These are phyloP conservation scores for Aspergillus jensenii DNA, from an alignment of 2,329 filamentous ascomycete species.

Conservation along the genomic window DNA sequence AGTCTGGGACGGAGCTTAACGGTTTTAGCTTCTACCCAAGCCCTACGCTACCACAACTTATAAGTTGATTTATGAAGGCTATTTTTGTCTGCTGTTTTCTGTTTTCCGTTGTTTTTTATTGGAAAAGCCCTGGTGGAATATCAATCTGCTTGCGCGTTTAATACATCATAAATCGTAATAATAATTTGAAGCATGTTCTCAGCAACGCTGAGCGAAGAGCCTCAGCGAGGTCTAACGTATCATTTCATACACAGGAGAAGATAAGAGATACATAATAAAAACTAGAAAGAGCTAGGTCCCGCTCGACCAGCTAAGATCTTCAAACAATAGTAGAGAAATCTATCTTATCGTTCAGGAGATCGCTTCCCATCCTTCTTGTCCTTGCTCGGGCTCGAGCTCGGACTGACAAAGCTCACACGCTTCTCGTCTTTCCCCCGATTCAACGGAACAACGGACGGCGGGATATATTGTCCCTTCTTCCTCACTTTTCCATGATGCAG, in stretches of 20 bases:
- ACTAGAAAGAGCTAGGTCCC: neutral
- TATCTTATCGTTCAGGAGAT: conserved; percentile 17
- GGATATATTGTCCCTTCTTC: conserved; percentile 30
- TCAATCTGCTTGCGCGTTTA: neutral
- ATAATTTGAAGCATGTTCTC: neutral
- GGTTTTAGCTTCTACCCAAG: neutral
- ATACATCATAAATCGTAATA: neutral
- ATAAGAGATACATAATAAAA: conserved; percentile 13
- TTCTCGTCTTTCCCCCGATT: conserved; percentile 35
- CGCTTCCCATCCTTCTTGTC: conserved; percentile 25
- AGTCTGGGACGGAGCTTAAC: no score
- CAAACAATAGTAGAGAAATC: conserved; percentile 8
- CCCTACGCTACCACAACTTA: no score
- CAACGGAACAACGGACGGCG: conserved; percentile 26
- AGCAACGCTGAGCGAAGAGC: neutral
- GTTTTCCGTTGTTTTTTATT: no score
- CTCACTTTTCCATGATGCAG: conserved; percentile 32
- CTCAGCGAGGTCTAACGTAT: conserved; percentile 2
- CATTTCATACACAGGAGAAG: conserved; percentile 16
- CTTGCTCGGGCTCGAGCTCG: conserved; percentile 31
- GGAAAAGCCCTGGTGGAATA: neutral
- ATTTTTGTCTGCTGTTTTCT: no score
- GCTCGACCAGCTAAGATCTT: conserved; percentile 4
- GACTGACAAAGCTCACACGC: conserved; percentile 38
- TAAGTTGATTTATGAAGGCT: no score